Evolutionary conservation across 148 eudicot species (phyloP), one percentile per base, ranked within the genome.

Genomic region (Dysphania ambrosioides): DNA sequence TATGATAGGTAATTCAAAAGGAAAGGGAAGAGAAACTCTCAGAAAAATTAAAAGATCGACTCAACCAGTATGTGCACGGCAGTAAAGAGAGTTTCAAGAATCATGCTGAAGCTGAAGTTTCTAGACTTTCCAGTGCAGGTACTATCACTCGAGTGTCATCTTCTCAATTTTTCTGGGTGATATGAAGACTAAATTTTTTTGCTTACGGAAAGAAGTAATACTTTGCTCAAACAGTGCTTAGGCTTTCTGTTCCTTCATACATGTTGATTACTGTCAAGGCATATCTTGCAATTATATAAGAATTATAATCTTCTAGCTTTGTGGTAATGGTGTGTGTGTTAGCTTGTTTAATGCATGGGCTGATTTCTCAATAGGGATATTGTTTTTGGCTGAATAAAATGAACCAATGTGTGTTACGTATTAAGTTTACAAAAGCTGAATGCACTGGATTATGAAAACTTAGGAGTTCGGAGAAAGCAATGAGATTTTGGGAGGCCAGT

Each of bases 11-110:
- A 77, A 90, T 92, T 72, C 99, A 95, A 71, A 95, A 79, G 86
- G 99, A 95, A 72, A 87, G 99, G 80, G 99, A 95, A 88, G 96
- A 95, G 71, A 95, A 88, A 80, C 92, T 95, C 68, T 83, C 83
- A 35, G 81, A 83, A 73, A 83, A 76, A 75, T 81, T 95, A 58
- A 95, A 84, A 85, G 88, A 89, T 71, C 88, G 92, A 29, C 96
- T 95, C 56, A 84, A 92, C 75, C 85, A 85, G 65, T 92, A 92
- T 77, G 96, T 88, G 72, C 84, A 88, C 83, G 99, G 96, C 41
- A 85, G 86, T 80, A 95, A 95, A 90, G 93, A 86, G 38, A 89
- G 86, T 44, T 95, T 95, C 70, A 74, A 80, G 57, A 71, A 63
- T 80, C 78, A 87, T 53, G 97, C 99, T 74, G 87, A 90, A 82